Conservation (phyloP, 345 rosid genomes). For the Aquilaria malaccensis region DNA sequence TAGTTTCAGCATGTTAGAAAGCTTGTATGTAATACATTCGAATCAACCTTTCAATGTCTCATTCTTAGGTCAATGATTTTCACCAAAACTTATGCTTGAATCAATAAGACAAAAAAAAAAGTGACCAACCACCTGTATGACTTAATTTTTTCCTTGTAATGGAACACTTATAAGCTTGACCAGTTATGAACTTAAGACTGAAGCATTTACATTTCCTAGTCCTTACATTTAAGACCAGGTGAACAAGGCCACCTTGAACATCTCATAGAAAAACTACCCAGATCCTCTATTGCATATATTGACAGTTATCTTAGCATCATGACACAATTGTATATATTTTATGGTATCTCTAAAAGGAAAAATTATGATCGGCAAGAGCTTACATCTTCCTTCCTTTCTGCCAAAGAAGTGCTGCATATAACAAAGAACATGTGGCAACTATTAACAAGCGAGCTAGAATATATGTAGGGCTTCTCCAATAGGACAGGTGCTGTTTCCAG, state of each 20-base stretch:
- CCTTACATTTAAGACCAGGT: no score
- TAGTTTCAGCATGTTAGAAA: neutral
- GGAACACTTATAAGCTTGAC: no score
- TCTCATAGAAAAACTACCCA: no score
- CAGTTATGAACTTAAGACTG: no score
- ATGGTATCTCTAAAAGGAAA: neutral
- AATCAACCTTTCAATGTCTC: neutral
- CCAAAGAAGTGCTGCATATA: constrained; percentile 43
- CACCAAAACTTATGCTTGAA: neutral
- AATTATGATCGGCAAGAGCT: constrained; percentile 1
- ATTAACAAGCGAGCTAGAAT: constrained; percentile 34
- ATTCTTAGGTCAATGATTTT: neutral
- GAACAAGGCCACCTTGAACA: no score
- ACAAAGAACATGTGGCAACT: constrained; percentile 17
- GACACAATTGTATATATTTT: neutral
- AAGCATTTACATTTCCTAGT: no score
- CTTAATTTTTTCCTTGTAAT: no score
- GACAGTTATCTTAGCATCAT: no score
- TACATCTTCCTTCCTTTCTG: constrained; percentile 42
- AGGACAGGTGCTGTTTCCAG: constrained; percentile 53
- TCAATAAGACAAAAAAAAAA: no score
- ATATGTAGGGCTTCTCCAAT: constrained; percentile 54
- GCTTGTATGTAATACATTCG: neutral
- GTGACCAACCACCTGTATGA: no score
- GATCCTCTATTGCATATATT: no score